Evolutionary conservation across 2,329 filamentous ascomycete species (phyloP), one percentile per base, ranked within the genome.

Genomic region (Cylindrodendrum hubeiense): DNA sequence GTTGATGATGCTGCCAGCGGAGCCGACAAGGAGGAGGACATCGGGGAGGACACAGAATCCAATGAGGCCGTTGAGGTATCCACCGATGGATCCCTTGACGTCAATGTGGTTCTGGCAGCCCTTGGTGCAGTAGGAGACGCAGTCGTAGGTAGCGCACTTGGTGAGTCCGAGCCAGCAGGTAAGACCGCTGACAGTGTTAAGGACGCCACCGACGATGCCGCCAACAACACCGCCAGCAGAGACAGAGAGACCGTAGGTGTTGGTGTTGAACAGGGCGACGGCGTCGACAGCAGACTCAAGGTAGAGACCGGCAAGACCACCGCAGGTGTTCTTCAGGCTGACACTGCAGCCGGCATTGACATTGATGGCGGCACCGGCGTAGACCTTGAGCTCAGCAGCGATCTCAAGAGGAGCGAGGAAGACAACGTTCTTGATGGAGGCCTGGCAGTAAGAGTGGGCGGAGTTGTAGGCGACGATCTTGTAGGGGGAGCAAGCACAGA

Each of bases 31-130:
- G 55, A 79, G 66, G 55, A 80, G 55, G 17, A 75, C 62, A n/a
- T 77, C 74, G 63, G 74, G 73, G 43, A 78, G 69, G 63, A 80
- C 71, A 65, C 74, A 77, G 69, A 80, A 71, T 37, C 78, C 78
- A 39, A 72, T 62, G 44, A 78, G 69, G 34, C 73, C 76, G 43
- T 67, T 65, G 52, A 79, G 65, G 65, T 68, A 69, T 26, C 70
- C 75, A 57, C 78, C 78, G 22, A 76, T 68, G 33, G 74, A 60
- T 46, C 72, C 72, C 47, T 65, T 63, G 59, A 79, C 71, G 59
- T 80, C 77, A 43, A 80, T 71, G 74, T 76, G 76, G 78, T 81
- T 81, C 68, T 74, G 72, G 74, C 79, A 81, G 68, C 79, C 79
- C 72, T 77, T 74, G 71, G 75, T 69, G 72, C 75, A 78, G 72